phyloP scores from a whole-genome alignment of 1,284 basidiomycete species.

The Ganoderma sp. region DNA sequence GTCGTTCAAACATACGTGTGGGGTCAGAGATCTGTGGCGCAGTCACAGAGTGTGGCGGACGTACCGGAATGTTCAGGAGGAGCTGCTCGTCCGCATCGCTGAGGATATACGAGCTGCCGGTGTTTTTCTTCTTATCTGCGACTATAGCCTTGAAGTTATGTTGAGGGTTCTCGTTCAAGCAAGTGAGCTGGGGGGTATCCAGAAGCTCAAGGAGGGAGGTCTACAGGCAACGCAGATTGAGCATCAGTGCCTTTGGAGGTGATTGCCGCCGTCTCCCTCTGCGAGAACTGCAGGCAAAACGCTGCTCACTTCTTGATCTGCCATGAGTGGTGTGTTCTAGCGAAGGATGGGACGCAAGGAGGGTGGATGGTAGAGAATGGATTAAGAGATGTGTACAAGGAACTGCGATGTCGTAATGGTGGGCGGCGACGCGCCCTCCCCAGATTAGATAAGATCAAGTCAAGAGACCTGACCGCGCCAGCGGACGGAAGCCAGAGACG shows the following conservation, averaged over 20 bases:
- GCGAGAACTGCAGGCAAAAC: background rate
- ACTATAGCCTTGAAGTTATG: constrained; percentile 71
- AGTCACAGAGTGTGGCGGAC: constrained; percentile 35
- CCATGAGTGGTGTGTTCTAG: constrained; percentile 16
- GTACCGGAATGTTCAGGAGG: constrained; percentile 70
- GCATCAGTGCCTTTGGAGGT: constrained; percentile 6
- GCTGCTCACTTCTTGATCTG: constrained; percentile 27
- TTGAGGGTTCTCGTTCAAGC: constrained; percentile 73
- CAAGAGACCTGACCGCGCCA: constrained; percentile 7
- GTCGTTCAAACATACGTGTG: background rate
- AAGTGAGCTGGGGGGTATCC: constrained; percentile 68
- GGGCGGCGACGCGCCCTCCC: constrained; percentile 16
- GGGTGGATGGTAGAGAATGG: constrained; percentile 12
- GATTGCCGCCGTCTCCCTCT: too few relatives aligned
- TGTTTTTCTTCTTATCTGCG: constrained; percentile 54
- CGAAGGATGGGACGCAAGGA: background rate
- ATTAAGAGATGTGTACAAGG: constrained; percentile 29
- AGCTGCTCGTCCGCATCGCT: constrained; percentile 86
- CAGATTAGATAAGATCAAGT: constrained; percentile 38
- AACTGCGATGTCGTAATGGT: constrained; percentile 13
- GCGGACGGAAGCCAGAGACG: constrained; percentile 9
- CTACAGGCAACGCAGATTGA: constrained; percentile 36
- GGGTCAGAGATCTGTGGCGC: background rate
- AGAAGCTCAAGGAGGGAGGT: constrained; percentile 66
- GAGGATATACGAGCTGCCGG: constrained; percentile 57